Evolutionary conservation across 1,139 yeast genomes (phyloP).

Genomic region (Ashbya aceris): DNA sequence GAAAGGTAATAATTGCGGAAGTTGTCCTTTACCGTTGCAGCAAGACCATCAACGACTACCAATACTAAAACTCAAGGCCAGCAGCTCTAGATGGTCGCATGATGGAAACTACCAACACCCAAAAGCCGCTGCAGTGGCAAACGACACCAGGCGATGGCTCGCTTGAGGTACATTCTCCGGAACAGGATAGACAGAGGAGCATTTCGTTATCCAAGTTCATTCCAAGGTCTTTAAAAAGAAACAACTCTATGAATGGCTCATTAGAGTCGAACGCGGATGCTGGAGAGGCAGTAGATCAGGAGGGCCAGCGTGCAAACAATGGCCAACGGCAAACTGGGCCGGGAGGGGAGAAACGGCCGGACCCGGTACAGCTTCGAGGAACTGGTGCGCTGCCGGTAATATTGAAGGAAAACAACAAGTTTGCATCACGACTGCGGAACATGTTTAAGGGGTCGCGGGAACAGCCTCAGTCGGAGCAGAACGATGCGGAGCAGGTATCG

Average conservation of each 20-base stretch:
- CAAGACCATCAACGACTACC: no score
- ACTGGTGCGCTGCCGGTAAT: background rate
- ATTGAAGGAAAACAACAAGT: background rate
- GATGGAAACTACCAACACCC: background rate
- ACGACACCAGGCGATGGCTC: background rate
- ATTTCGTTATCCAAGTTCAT: conserved; percentile 25
- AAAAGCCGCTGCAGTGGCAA: background rate
- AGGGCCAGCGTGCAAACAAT: background rate
- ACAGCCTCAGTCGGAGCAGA: background rate
- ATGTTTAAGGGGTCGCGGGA: conserved; percentile 3
- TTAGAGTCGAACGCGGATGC: background rate
- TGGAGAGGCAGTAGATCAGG: background rate
- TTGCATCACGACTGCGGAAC: conserved; percentile 4
- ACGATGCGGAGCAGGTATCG: background rate
- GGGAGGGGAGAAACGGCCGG: background rate
- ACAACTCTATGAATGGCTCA: background rate
- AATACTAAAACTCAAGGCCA: no score
- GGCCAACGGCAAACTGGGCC: background rate
- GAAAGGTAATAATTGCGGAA: no score
- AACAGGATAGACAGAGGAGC: conserved; percentile 18
- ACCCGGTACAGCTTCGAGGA: background rate
- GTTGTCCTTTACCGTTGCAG: no score
- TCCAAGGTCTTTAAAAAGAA: conserved; percentile 21
- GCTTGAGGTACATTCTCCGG: background rate
- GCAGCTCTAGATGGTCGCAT: background rate